Conservation (phyloP, 805 yeast genomes). For the Metschnikowia baotianmanensis region DNA sequence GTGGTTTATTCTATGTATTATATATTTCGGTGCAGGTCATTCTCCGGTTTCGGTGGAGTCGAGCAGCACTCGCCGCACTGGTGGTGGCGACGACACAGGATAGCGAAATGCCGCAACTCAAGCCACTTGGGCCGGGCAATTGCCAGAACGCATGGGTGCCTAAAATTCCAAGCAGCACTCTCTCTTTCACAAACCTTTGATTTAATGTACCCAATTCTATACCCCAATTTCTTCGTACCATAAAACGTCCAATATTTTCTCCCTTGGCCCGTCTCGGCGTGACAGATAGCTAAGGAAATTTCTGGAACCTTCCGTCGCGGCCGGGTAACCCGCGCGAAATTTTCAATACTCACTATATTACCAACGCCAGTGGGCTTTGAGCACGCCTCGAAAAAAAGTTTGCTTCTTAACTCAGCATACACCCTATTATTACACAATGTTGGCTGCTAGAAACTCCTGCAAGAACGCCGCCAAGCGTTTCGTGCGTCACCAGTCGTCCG, state of each 20-base stretch:
- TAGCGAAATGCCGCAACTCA: neutral
- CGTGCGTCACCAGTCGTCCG: constrained; percentile 22
- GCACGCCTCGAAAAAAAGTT: neutral
- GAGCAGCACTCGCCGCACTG: no score
- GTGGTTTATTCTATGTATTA: no score
- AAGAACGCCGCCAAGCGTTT: constrained; percentile 38
- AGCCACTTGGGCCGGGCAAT: no score
- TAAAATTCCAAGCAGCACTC: no score
- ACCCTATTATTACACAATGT: constrained; percentile 25
- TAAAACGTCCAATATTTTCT: no score
- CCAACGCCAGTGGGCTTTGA: constrained; percentile 1
- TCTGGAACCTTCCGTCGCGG: constrained; percentile 18
- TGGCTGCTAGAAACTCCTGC: constrained; percentile 42
- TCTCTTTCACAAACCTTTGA: no score
- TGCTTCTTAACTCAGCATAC: neutral
- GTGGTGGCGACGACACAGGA: neutral
- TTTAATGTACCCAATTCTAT: no score
- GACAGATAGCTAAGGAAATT: constrained; percentile 8
- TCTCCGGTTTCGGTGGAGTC: no score
- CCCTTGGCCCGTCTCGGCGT: neutral
- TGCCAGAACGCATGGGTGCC: no score
- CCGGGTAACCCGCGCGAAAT: constrained; percentile 27
- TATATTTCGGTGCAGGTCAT: no score
- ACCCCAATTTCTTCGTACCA: no score
- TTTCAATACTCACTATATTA: constrained; percentile 15